phyloP scores from a whole-genome alignment of 2,329 filamentous ascomycete genomes.

The Nakataea oryzae region DNA sequence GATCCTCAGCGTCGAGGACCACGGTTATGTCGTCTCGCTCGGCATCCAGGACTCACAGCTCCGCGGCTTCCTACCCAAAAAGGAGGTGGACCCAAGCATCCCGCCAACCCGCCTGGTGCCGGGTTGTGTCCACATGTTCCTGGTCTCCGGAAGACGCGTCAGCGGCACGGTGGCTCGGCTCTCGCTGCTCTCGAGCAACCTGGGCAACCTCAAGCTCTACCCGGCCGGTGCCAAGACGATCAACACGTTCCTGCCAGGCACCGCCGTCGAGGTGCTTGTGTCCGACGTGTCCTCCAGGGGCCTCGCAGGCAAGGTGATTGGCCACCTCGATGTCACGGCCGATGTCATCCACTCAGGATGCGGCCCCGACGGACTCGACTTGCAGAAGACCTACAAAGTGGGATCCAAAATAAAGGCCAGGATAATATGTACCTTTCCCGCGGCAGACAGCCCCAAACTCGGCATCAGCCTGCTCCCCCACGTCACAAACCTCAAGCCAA shows the following conservation, averaged over 20 bases:
- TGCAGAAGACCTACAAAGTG: slow-evolving; percentile 70
- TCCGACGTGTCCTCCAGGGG: slow-evolving; percentile 65
- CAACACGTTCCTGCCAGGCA: slow-evolving; percentile 83
- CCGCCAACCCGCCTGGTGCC: slow-evolving; percentile 59
- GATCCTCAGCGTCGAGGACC: slow-evolving; percentile 86
- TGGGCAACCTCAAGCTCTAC: slow-evolving; percentile 55
- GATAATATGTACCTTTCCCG: slow-evolving; percentile 79
- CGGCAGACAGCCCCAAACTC: slow-evolving; percentile 68
- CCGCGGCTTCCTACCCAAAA: slow-evolving; percentile 76
- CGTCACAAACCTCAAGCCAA: slow-evolving; percentile 51
- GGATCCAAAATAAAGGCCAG: slow-evolving; percentile 78
- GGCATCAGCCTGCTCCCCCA: slow-evolving; percentile 86
- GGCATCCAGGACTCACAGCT: slow-evolving; percentile 59
- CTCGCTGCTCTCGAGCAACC: slow-evolving; percentile 59
- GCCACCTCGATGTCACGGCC: slow-evolving; percentile 80
- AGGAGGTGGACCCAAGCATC: slow-evolving; percentile 61
- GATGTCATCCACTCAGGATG: slow-evolving; percentile 83
- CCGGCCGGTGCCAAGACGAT: slow-evolving; percentile 75
- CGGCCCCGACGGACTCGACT: slow-evolving; percentile 55
- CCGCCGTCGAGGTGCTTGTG: slow-evolving; percentile 76
- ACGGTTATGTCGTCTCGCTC: slow-evolving; percentile 88
- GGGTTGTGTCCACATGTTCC: slow-evolving; percentile 75
- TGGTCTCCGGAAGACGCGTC: slow-evolving; percentile 63
- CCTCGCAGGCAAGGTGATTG: slow-evolving; percentile 84
- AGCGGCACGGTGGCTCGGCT: slow-evolving; percentile 82